Percentiles rank a stretch among this genome's conserved stretches.
phyloP scores from a whole-genome alignment of 768 basidiomycete genomes.

The Suillus plorans region DNA sequence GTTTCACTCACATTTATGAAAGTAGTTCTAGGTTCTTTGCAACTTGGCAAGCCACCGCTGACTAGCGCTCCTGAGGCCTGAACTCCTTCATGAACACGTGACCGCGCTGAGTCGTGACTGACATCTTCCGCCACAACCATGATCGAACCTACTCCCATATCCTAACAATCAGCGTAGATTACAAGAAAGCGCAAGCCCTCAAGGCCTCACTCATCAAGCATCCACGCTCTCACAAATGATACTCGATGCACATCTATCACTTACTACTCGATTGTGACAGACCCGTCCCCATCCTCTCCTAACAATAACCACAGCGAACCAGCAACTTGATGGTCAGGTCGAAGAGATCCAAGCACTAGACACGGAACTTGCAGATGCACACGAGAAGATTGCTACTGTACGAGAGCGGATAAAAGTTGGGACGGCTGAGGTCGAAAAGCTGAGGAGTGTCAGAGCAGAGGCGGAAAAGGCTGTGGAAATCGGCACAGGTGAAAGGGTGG shows the following conservation, averaged over 20 bases:
- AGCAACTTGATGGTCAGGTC: conserved; percentile 75
- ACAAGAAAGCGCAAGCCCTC: no score
- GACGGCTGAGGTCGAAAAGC: no score
- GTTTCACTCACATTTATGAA: background rate
- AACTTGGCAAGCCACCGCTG: background rate
- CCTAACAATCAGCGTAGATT: no score
- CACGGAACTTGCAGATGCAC: conserved; percentile 58
- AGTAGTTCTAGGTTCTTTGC: no score
- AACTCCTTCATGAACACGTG: no score
- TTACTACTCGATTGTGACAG: conserved; percentile 79
- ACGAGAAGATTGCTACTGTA: conserved; percentile 48
- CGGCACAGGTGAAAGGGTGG: conserved; percentile 51
- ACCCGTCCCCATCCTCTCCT: conserved; percentile 78
- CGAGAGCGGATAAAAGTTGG: conserved; percentile 63
- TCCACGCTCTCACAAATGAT: conserved; percentile 70
- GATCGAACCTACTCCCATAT: no score
- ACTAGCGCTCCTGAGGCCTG: no score
- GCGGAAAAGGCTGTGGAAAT: conserved; percentile 62
- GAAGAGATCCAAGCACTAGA: conserved; percentile 75
- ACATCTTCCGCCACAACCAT: no score
- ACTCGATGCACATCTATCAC: conserved; percentile 75
- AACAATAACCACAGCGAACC: conserved; percentile 72
- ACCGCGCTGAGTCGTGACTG: no score
- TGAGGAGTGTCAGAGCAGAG: conserved; percentile 63
- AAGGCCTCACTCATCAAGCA: conserved; percentile 52